Evolutionary conservation across 225 moss, liverwort and hornwort species (phyloP).

Genomic region (Bryum argenteum): DNA sequence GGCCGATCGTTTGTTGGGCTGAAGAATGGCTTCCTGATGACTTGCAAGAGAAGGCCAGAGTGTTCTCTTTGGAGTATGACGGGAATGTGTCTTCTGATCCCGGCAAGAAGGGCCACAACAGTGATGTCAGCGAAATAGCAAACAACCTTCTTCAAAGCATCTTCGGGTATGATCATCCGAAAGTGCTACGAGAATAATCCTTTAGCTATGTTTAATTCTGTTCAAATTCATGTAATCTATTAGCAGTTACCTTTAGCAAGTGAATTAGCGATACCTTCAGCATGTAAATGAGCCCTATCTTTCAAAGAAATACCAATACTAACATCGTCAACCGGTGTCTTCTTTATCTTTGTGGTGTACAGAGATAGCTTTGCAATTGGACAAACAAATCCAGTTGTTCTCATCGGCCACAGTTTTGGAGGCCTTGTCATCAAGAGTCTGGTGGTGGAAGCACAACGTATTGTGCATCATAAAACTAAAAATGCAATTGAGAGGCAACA

Average conservation of each 20-base stretch:
- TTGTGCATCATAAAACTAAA: rapidly evolving
- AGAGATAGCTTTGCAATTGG: not conserved
- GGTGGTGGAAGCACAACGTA: slow-evolving; percentile 22
- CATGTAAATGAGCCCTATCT: too few relatives aligned
- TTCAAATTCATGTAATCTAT: too few relatives aligned
- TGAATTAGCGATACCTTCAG: too few relatives aligned
- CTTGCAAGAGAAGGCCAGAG: slow-evolving; percentile 1
- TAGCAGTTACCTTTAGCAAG: rapidly evolving
- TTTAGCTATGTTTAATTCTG: not conserved
- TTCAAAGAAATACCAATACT: not conserved
- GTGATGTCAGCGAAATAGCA: slow-evolving; percentile 24
- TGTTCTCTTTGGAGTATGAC: slow-evolving; percentile 20
- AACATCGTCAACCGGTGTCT: too few relatives aligned
- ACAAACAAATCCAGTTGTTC: slow-evolving; percentile 19
- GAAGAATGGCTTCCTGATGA: not conserved
- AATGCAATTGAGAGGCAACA: not conserved
- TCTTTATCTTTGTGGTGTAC: not conserved
- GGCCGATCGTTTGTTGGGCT: not conserved
- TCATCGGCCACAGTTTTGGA: slow-evolving; percentile 27
- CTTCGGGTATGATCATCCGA: not conserved
- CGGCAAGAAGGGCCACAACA: not conserved
- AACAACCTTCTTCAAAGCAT: slow-evolving; percentile 10
- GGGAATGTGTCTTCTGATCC: not conserved
- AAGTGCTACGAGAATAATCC: too few relatives aligned
- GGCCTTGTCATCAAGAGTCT: slow-evolving; percentile 35